Conservation (phyloP, 768 basidiomycete species). For the Panaeolus papilionaceus region DNA sequence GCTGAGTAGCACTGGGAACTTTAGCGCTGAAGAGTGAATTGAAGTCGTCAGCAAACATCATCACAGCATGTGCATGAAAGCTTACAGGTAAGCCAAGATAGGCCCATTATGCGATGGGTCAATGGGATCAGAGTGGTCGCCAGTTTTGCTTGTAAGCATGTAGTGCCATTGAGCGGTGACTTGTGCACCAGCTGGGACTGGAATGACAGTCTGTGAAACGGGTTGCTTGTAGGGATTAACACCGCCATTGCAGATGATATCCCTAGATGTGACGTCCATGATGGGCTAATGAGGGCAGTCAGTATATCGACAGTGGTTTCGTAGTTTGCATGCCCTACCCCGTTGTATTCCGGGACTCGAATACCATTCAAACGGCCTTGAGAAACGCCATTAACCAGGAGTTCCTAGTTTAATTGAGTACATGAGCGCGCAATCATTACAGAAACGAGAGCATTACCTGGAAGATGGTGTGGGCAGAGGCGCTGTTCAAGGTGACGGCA, state of each 20-base stretch:
- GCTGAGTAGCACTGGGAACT: slow-evolving; percentile 51
- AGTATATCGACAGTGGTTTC: not conserved
- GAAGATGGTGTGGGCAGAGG: slow-evolving; percentile 58
- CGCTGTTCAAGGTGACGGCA: slow-evolving; percentile 38
- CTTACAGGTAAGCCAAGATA: slow-evolving; percentile 56
- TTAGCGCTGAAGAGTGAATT: slow-evolving; percentile 44
- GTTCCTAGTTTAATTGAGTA: slow-evolving; percentile 35
- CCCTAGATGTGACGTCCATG: slow-evolving; percentile 60
- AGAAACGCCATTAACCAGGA: slow-evolving; percentile 57
- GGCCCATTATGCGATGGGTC: slow-evolving; percentile 62
- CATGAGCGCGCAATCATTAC: not conserved
- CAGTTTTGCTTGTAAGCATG: slow-evolving; percentile 45
- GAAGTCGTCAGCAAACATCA: not conserved
- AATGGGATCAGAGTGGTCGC: slow-evolving; percentile 52
- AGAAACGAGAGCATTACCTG: slow-evolving; percentile 38
- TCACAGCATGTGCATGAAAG: not conserved
- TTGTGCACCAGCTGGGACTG: slow-evolving; percentile 56
- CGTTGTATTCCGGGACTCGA: slow-evolving; percentile 51
- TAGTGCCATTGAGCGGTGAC: slow-evolving; percentile 62
- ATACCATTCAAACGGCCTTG: slow-evolving; percentile 51
- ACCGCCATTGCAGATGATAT: slow-evolving; percentile 64
- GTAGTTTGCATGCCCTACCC: slow-evolving; percentile 27
- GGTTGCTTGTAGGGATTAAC: slow-evolving; percentile 60
- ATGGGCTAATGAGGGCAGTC: slow-evolving; percentile 47
- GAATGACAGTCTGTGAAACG: slow-evolving; percentile 49